phyloP scores from a whole-genome alignment of 768 basidiomycete species.

The Chlorophyllum brunneum region DNA sequence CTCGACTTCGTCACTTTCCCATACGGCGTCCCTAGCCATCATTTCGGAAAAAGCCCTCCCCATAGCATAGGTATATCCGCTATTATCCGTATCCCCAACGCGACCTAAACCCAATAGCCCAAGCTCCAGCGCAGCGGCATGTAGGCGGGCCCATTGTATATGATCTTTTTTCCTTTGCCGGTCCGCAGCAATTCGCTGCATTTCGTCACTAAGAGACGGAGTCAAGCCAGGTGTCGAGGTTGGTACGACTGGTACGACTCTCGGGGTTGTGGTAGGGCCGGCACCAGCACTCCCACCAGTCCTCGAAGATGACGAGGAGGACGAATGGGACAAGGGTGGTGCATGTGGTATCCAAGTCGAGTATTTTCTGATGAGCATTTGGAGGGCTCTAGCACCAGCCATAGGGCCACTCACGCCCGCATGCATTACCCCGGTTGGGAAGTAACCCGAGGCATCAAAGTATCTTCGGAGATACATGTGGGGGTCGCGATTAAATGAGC shows the following conservation, averaged over 20 bases:
- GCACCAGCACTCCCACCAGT: background rate
- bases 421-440: slow-evolving; percentile 44
- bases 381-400: slow-evolving; percentile 53
- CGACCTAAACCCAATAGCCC: slow-evolving; percentile 45
- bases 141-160: slow-evolving; percentile 64
- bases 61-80: slow-evolving; percentile 40
- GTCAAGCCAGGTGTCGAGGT: slow-evolving; percentile 19
- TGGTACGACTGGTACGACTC: slow-evolving; percentile 12
- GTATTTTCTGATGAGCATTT: slow-evolving; percentile 54
- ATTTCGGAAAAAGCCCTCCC: slow-evolving; percentile 51
- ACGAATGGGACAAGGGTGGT: slow-evolving; percentile 8
- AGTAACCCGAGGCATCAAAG: slow-evolving; percentile 27
- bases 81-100: slow-evolving; percentile 34
- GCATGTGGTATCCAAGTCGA: slow-evolving; percentile 47
- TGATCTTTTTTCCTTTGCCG: slow-evolving; percentile 60
- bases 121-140: slow-evolving; percentile 60
- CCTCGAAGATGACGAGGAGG: slow-evolving; percentile 15
- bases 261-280: background rate
- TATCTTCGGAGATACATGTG: slow-evolving; percentile 39
- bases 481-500: slow-evolving; percentile 33
- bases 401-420: slow-evolving; percentile 52
- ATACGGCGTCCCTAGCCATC: slow-evolving; percentile 62
- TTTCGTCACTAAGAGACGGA: slow-evolving; percentile 49
- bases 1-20: slow-evolving; percentile 64
- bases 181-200: slow-evolving; percentile 59